Base-by-base conservation (phyloP, 306 rosid genomes). In the Alnus glutinosa region DNA sequence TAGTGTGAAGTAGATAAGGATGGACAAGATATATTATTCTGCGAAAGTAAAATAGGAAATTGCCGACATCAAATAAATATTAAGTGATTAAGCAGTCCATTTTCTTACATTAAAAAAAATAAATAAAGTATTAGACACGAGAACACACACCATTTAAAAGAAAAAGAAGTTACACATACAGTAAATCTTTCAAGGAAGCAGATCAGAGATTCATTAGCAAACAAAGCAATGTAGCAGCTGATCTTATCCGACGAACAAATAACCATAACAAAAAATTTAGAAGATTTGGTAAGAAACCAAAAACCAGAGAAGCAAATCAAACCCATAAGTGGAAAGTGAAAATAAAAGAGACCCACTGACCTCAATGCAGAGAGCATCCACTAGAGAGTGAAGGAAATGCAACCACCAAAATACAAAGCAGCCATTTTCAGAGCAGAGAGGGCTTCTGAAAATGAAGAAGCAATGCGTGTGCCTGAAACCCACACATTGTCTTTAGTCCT, bases 401-500 rank as follows among this genome's bases (percentile, higher is more conserved):
- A 32, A 30, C 30, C 51, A 82, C 55, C 73, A 67, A 78, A 75
- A 58, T 13, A 58, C 66, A 77, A 61, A 59, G 68, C 18, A 48
- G 81, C 66, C 92, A 80, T 84, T 77, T 82, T 81, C 39, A 58
- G 62, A 84, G 74, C 48, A 70, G 84, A 77, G 55, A 75, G 75
- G 81, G 76, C 47, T 68, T 50, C 51, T 57, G 82, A 75, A 76
- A 82, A 84, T 30, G 87, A 79, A 23, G 28, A 23, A 78, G 77
- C 76, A 83, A 79, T 81, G 84, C 36, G 87, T 61, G 83, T 66
- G 79, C 39, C 79, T 75, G 83, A 85, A 85, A 78, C 89, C 83
- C 90, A 82, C 88, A 83, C 89, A 86, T 81, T 84, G 88, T 71
- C 83, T 63, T 58, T 51, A 64, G 55, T 70, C 34, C n/a, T 50